These are phyloP conservation scores for Chytriomyces hyalinus DNA, from an alignment of 192 early-diverging fungal genomes.

Conservation along the genomic window DNA sequence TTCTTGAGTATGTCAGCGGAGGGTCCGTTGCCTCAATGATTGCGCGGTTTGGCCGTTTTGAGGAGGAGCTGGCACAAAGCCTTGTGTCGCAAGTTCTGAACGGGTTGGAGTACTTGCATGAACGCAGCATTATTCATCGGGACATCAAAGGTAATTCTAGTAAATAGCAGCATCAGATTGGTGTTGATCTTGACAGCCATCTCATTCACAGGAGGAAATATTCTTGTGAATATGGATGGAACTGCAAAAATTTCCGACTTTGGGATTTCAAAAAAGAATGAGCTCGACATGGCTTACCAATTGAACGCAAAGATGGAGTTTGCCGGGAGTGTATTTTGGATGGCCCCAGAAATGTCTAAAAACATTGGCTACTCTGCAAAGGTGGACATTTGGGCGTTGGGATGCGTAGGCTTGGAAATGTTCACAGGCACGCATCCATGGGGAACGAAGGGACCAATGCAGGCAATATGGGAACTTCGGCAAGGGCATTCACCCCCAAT, in stretches of 20 bases:
- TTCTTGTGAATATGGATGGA: conserved; percentile 80
- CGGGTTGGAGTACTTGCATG: conserved; percentile 88
- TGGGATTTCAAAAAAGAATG: conserved; percentile 87
- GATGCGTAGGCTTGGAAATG: conserved; percentile 93
- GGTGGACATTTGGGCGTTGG: conserved; percentile 82
- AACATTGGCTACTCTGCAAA: conserved; percentile 82
- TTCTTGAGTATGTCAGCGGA: conserved; percentile 92
- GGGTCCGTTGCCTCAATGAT: conserved; percentile 85
- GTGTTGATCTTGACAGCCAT: conserved; percentile 78
- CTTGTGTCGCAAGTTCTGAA: conserved; percentile 82
- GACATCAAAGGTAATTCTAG: conserved; percentile 89
- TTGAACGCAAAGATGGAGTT: conserved; percentile 53
- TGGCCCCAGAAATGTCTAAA: conserved; percentile 92
- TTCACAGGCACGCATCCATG: conserved; percentile 87
- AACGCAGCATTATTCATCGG: conserved; percentile 84
- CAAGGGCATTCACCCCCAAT: conserved; percentile 75
- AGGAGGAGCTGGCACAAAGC: conserved; percentile 74
- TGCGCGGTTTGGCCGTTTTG: conserved; percentile 81
- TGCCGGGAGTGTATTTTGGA: conserved; percentile 91
- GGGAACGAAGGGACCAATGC: conserved; percentile 47
- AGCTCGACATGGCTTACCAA: conserved; percentile 50
- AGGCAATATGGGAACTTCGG: conserved; percentile 67
- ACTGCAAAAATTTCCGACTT: conserved; percentile 94
- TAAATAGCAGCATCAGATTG: conserved; percentile 11
- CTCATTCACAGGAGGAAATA: conserved; percentile 49